Percentiles rank a stretch among this genome's conserved stretches.
Evolutionary conservation across 139 green algal species (phyloP).

Genomic region (Tetradesmus lagerheimii): DNA sequence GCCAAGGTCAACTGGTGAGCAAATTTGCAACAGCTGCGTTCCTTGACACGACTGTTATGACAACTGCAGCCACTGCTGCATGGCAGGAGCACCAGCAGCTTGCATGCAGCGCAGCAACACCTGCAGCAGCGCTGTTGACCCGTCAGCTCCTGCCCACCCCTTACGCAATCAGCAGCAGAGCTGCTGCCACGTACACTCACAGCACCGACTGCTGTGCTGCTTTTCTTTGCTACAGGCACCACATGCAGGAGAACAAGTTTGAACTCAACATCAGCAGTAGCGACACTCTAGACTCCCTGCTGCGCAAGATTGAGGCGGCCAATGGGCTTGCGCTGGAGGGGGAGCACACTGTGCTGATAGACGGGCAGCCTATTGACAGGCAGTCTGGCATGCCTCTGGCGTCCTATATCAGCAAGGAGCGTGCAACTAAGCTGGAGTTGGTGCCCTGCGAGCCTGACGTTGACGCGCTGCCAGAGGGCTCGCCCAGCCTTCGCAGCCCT

Average conservation of each 20-base stretch:
- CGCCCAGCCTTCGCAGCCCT: conserved; percentile 59
- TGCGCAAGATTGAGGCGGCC: conserved; percentile 58
- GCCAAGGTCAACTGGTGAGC: conserved; percentile 52
- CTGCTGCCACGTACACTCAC: background rate
- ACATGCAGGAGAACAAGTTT: conserved; percentile 51
- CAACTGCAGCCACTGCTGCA: too few relatives aligned
- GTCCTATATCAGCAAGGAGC: conserved; percentile 46
- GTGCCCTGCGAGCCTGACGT: conserved; percentile 35
- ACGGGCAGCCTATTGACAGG: conserved; percentile 25
- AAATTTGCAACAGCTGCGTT: too few relatives aligned
- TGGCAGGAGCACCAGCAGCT: too few relatives aligned
- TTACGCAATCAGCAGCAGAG: background rate
- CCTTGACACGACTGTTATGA: too few relatives aligned
- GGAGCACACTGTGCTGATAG: conserved; percentile 7
- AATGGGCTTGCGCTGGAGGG: conserved; percentile 27
- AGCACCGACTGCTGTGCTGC: background rate
- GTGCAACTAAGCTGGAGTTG: conserved; percentile 46
- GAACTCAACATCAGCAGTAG: conserved; percentile 61
- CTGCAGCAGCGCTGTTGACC: too few relatives aligned
- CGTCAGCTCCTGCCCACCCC: too few relatives aligned
- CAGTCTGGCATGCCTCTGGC: conserved; percentile 46
- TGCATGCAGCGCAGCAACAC: too few relatives aligned
- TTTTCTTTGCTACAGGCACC: conserved; percentile 3
- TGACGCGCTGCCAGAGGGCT: conserved; percentile 51
- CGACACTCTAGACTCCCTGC: conserved; percentile 56